These are phyloP conservation scores for Aspergillus latus DNA, from an alignment of 2,329 filamentous ascomycete species.

Conservation along the genomic window DNA sequence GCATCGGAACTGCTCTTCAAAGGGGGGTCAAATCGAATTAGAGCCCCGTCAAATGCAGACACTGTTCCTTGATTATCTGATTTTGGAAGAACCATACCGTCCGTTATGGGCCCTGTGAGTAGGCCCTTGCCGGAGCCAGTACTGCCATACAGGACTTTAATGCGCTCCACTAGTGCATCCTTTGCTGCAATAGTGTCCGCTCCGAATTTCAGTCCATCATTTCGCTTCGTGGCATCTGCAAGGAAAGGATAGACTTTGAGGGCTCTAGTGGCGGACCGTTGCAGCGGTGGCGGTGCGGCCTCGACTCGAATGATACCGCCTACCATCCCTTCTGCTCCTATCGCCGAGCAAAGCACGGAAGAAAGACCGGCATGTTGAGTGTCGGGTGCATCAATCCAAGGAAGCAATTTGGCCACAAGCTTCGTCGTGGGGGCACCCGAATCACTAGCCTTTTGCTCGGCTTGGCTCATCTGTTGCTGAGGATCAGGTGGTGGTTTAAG, in stretches of 20 bases:
- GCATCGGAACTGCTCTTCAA: constrained; percentile 35
- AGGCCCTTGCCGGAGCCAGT: constrained; percentile 60
- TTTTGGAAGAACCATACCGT: constrained; percentile 75
- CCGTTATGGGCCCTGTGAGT: constrained; percentile 80
- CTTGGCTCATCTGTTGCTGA: constrained; percentile 65
- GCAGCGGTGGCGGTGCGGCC: constrained; percentile 71
- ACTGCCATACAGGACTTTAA: constrained; percentile 69
- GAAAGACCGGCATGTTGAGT: constrained; percentile 78
- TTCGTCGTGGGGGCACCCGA: constrained; percentile 61
- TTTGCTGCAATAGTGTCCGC: constrained; percentile 81
- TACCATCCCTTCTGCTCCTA: constrained; percentile 71
- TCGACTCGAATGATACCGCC: constrained; percentile 87
- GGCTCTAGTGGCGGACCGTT: constrained; percentile 63
- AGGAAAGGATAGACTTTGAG: constrained; percentile 82
- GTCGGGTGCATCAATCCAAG: constrained; percentile 87
- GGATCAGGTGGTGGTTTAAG: constrained; percentile 70
- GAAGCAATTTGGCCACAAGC: constrained; percentile 70
- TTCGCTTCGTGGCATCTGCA: constrained; percentile 54
- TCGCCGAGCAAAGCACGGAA: constrained; percentile 68
- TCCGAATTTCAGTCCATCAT: constrained; percentile 76
- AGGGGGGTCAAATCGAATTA: constrained; percentile 73
- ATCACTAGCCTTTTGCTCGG: constrained; percentile 60
- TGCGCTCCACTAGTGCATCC: constrained; percentile 69
- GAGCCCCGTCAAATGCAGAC: constrained; percentile 76
- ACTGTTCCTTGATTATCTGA: constrained; percentile 55